Conservation (phyloP, 768 basidiomycete species). For the Collybia mongolica region DNA sequence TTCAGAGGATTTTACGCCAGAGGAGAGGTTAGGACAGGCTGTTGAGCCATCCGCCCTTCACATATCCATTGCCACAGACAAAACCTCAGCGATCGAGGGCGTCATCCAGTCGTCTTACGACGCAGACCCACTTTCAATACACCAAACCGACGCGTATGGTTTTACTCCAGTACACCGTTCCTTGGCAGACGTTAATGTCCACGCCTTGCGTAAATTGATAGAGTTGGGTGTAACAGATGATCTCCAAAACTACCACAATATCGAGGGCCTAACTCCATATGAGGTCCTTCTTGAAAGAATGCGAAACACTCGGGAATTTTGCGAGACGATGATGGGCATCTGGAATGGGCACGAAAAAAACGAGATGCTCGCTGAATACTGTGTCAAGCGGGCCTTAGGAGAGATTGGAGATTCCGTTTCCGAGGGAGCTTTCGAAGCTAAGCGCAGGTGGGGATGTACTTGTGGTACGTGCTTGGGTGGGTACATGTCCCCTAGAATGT, state of each 20-base stretch:
- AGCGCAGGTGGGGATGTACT: constrained; percentile 15
- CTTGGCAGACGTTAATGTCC: constrained; percentile 3
- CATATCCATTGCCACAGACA: not conserved
- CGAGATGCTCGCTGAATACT: constrained; percentile 6
- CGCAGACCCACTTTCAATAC: constrained; percentile 9
- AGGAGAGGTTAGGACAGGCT: no score
- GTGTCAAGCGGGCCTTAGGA: constrained; percentile 10
- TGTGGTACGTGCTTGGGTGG: constrained; percentile 14
- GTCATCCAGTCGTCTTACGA: not conserved
- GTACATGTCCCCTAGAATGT: constrained; percentile 13
- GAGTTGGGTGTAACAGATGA: constrained; percentile 10
- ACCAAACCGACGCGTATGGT: constrained; percentile 9
- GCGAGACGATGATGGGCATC: constrained; percentile 8
- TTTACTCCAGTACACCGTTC: constrained; percentile 14
- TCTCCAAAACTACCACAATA: constrained; percentile 9
- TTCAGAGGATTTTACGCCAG: not conserved
- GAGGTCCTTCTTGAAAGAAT: constrained; percentile 8
- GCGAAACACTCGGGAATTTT: constrained; percentile 9
- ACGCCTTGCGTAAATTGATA: constrained; percentile 10
- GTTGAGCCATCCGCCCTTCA: not conserved
- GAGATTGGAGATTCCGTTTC: not conserved
- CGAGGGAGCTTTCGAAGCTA: not conserved
- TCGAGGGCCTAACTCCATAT: constrained; percentile 10
- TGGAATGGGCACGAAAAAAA: constrained; percentile 11
- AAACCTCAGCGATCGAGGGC: not conserved